These are phyloP conservation scores for Kodamaea sp. DNA, from an alignment of 1,139 yeast species.

Conservation along the genomic window DNA sequence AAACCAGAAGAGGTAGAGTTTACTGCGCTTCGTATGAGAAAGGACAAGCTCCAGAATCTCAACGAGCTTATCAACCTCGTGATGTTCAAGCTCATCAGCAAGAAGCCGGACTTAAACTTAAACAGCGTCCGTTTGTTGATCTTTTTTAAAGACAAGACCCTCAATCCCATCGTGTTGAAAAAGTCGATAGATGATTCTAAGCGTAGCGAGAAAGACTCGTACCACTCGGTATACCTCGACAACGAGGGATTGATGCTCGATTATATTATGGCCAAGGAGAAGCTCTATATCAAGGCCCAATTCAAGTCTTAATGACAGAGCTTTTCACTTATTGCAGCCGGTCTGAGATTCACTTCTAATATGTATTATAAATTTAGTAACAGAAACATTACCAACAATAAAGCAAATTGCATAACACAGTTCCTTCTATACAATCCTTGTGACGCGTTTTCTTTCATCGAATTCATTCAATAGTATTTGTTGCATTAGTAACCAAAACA, in stretches of 20 bases:
- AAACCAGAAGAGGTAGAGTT: constrained; percentile 13
- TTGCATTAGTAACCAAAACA: too few relatives aligned
- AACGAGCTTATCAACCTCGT: constrained; percentile 30
- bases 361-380: too few relatives aligned
- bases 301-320: not conserved
- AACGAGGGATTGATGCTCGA: constrained; percentile 26
- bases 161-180: constrained; percentile 29
- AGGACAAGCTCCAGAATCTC: constrained; percentile 26
- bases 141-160: constrained; percentile 24
- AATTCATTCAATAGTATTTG: too few relatives aligned
- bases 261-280: constrained; percentile 28
- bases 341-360: too few relatives aligned
- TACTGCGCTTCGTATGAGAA: constrained; percentile 26
- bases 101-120: constrained; percentile 16
- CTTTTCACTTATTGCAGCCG: too few relatives aligned
- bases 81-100: constrained; percentile 20
- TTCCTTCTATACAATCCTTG: too few relatives aligned
- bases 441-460: too few relatives aligned
- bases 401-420: too few relatives aligned
- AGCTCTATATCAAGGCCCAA: constrained; percentile 26
- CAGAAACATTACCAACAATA: not conserved
- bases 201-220: constrained; percentile 1
- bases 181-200: constrained; percentile 7
- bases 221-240: constrained; percentile 6
- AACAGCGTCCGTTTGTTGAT: constrained; percentile 22